Evolutionary conservation across 106 monocot species (phyloP), one percentile per base, ranked within the genome.

Genomic region (Xerophyta viscosa): DNA sequence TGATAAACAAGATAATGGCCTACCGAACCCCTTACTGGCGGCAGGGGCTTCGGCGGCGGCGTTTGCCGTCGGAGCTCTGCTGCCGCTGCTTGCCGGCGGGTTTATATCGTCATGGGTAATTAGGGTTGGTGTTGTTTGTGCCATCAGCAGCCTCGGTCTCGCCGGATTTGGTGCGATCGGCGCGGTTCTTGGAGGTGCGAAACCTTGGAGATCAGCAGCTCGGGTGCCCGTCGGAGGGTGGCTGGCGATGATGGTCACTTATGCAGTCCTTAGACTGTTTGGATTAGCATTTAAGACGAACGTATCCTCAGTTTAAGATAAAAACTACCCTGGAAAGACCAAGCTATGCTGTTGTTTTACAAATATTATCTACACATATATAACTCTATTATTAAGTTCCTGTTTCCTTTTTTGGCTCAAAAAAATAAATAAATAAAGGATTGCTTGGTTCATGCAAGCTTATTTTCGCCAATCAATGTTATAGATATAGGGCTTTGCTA

Each of bases 31-130:
- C 20, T 14, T 20, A 15, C 52, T 24, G 46, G 77, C 77, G 1
- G 71, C 77, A 2, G 50, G 8, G 19, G 77, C 77, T 15, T 78
- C 77, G 11, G 77, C 67, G 15, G 20, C 71, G 31, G 48, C 77
- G 37, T 70, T 77, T 17, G 52, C 54, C 0, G 6, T 54, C 10
- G 76, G 76, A 9, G 76, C 60, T 2, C 11, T 78, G 12, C 28
- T 72, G 50, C 77, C 77, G 13, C 50, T 71, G 36, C 51, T 78
- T 14, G 71, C 62, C 2, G 77, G 66, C 0, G 65, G 39, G 53
- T 72, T 78, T 46, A 36, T 78, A 7, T 25, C 1, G 43, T 8
- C 61, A 1, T 71, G 71, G 71, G 41, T 17, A 20, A 29, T 27
- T 6, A 23, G 71, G 20, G 31, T 77, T 10, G 66, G 39, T 0